Evolutionary conservation across 2,329 filamentous ascomycete species (phyloP).

Genomic region (Nemania bipapillata): DNA sequence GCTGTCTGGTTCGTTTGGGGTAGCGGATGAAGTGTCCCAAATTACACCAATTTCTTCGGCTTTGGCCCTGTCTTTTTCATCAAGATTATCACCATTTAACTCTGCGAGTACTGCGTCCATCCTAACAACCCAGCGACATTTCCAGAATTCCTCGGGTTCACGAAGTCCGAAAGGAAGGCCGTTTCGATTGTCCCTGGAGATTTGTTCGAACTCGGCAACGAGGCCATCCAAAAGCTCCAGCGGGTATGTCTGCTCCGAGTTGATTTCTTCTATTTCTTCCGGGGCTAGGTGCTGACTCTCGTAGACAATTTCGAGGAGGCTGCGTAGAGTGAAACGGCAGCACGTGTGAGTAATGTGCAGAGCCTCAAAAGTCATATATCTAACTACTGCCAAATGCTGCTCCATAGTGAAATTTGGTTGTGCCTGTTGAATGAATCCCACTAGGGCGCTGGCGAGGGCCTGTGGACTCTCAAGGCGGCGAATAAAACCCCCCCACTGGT

Average conservation of each 20-base stretch:
- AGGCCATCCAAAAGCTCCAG: neutral
- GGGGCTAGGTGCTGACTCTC: neutral
- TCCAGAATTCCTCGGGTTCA: conserved; percentile 15
- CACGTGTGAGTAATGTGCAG: neutral
- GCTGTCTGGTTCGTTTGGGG: neutral
- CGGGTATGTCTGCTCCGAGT: neutral
- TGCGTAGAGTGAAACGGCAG: neutral
- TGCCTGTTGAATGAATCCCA: neutral
- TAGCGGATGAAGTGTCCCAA: neutral
- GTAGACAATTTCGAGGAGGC: neutral
- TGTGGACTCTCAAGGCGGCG: too few species aligned
- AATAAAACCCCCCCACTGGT: too few species aligned
- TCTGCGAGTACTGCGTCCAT: neutral
- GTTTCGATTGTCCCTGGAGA: neutral
- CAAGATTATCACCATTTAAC: neutral
- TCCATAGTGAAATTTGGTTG: neutral
- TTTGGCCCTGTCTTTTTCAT: neutral
- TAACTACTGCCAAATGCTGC: neutral
- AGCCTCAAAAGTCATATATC: neutral
- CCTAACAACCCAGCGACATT: neutral
- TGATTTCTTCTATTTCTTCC: conserved; percentile 6
- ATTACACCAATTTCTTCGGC: neutral
- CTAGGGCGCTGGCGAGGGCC: neutral
- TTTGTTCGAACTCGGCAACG: neutral
- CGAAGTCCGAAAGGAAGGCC: neutral